These are phyloP conservation scores for Solanum paucissectum DNA, from an alignment of 257 asterid genomes.

Conservation along the genomic window DNA sequence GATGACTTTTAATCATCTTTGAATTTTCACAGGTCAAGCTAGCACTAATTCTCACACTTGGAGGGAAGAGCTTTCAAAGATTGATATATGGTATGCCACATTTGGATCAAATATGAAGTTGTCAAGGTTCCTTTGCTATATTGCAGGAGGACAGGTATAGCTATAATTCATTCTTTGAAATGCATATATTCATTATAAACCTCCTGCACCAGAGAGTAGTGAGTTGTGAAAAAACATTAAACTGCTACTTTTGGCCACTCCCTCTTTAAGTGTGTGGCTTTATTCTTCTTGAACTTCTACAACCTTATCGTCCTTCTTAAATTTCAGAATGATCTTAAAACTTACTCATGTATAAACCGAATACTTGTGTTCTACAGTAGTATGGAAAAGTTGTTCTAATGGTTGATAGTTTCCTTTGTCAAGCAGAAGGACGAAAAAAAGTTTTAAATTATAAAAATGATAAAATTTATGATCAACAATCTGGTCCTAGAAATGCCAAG, in stretches of 20 bases:
- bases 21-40: constrained; percentile 26
- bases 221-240: neutral
- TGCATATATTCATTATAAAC: neutral
- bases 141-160: constrained; percentile 87
- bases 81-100: constrained; percentile 72
- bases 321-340: neutral
- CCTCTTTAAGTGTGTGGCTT: neutral
- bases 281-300: neutral
- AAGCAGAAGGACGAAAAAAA: neutral
- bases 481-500: neutral
- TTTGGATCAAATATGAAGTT: constrained; percentile 75
- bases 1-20: constrained; percentile 1
- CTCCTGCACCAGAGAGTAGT: neutral
- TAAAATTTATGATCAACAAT: neutral
- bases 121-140: constrained; percentile 70
- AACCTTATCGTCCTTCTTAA: neutral
- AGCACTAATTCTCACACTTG: constrained; percentile 28
- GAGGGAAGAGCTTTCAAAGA: constrained; percentile 64
- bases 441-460: neutral
- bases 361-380: neutral
- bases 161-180: neutral
- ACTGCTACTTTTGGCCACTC: neutral
- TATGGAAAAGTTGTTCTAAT: neutral
- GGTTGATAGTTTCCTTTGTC: neutral
- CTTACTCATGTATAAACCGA: neutral